Base-by-base conservation (phyloP, 2,329 filamentous ascomycete genomes). In the Daldinia sp. region DNA sequence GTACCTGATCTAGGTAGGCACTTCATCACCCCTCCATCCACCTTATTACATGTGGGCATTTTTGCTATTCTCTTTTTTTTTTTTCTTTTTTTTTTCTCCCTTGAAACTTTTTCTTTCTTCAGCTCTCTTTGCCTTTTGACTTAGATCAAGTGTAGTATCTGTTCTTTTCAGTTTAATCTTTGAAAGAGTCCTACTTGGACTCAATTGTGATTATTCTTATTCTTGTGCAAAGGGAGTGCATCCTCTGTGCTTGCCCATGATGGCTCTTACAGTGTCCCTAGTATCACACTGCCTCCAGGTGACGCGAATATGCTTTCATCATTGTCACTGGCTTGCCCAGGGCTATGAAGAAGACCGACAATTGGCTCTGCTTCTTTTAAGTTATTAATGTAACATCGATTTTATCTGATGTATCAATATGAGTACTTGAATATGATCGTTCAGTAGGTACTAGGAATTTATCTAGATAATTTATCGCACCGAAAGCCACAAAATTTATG, bases 161-260 rank as follows among this genome's bases (percentile, higher is more conserved):
- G 91, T 93, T 94, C 91, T 94, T 93, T 92, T 92, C 89, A 94
- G 92, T 93, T 94, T 94, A 93, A 93, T 93, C 89, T 91, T 91
- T 93, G 90, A 90, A 92, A 93, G 86, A 54, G 85, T 84, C 86
- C 87, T 86, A 92, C 35, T 82, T 84, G 87, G 85, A 84, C 83
- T 85, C 84, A 87, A 86, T 86, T 84, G 84, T 88, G 90, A 92
- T 94, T 93, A 92, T 88, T 88, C 89, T 85, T 86, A 92, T 94
- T 92, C 90, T 92, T 92, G 85, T 74, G 81, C 6, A 74, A 13
- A 66, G 71, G 86, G 80, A 79, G 77, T 73, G 77, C 80, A 72
- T 72, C 86, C 89, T 86, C 90, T 91, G 88, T 85, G 89, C 90
- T 92, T 91, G 89, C 89, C 82, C 85, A 91, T 86, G 86, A 79